Conservation (phyloP, 345 rosid species). For the Syzygium grande region DNA sequence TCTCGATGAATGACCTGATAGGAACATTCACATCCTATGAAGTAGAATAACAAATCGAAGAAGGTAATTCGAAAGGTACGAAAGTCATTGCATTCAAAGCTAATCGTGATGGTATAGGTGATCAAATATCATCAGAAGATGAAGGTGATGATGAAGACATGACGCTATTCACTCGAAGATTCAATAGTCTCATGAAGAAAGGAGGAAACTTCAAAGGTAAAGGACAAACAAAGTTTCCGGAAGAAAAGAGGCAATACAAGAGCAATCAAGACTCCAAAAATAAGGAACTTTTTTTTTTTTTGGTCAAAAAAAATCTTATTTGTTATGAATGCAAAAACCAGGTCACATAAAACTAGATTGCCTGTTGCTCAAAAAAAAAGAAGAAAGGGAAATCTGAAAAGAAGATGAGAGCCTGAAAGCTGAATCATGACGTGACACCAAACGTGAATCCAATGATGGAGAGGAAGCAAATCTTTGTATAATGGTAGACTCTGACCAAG, state of each 20-base stretch:
- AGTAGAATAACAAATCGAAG: neutral
- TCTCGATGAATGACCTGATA: neutral
- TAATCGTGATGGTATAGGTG: no score
- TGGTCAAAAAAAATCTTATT: no score
- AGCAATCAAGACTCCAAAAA: neutral
- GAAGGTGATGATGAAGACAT: neutral
- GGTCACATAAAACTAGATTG: neutral
- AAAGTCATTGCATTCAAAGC: neutral
- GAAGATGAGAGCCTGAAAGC: neutral
- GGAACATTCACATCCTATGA: neutral
- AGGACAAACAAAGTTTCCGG: neutral
- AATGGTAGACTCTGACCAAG: neutral
- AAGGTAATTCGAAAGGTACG: neutral
- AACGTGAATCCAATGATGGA: neutral
- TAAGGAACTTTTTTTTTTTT: no score
- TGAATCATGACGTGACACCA: neutral
- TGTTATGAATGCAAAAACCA: neutral
- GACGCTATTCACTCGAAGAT: neutral
- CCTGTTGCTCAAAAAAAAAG: neutral
- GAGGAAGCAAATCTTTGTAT: neutral
- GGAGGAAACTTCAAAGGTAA: neutral
- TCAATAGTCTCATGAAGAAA: neutral
- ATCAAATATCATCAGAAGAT: neutral
- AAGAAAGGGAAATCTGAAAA: no score
- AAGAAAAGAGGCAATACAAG: neutral